phyloP scores from a whole-genome alignment of 495 filamentous ascomycete genomes.

The Penicillium riverlandense region DNA sequence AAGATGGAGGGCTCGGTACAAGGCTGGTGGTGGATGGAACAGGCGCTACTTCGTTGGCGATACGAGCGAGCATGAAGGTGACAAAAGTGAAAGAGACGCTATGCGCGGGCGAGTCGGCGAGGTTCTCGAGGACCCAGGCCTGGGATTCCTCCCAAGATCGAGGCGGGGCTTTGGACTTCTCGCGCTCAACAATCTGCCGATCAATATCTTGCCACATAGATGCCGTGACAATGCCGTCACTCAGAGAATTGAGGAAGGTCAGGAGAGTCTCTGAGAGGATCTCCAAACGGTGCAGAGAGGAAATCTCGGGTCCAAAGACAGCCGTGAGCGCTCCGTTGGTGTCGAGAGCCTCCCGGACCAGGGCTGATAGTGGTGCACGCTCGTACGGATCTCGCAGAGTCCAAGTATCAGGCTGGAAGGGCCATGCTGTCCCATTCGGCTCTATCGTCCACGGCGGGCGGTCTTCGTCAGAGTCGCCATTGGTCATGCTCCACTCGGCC shows the following conservation, averaged over 20 bases:
- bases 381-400: constrained; percentile 28
- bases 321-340: constrained; percentile 49
- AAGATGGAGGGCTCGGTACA: not conserved
- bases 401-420: constrained; percentile 56
- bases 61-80: constrained; percentile 61
- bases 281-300: constrained; percentile 61
- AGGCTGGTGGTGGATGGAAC: constrained; percentile 12
- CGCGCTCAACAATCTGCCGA: constrained; percentile 44
- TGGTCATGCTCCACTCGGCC: constrained; percentile 80
- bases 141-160: constrained; percentile 56
- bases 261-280: constrained; percentile 60
- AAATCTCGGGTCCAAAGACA: constrained; percentile 50
- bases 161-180: constrained; percentile 40
- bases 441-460: constrained; percentile 52
- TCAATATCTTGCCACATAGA: constrained; percentile 67
- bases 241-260: constrained; percentile 60
- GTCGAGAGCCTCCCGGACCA: constrained; percentile 63
- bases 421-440: constrained; percentile 58
- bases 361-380: constrained; percentile 24
- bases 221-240: constrained; percentile 66
- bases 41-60: constrained; percentile 40
- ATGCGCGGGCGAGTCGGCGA: constrained; percentile 64
- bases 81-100: constrained; percentile 84
- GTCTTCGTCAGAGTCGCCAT: constrained; percentile 34
- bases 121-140: constrained; percentile 61